Evolutionary conservation across 2,329 filamentous ascomycete species (phyloP).

Genomic region (Fusarium sp.): DNA sequence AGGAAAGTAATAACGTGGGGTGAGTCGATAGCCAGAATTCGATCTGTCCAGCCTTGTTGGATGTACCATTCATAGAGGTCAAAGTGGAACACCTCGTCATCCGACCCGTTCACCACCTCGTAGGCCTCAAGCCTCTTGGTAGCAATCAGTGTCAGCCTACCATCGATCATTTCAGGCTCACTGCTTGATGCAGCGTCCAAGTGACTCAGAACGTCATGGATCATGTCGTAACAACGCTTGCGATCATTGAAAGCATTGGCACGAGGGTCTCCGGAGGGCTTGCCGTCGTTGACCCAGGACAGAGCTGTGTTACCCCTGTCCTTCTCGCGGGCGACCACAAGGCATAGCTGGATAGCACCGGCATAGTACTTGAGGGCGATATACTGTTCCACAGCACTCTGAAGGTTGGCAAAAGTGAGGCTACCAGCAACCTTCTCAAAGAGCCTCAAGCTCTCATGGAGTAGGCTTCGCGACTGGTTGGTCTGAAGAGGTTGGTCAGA

Average conservation of each 20-base stretch:
- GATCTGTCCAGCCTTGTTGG: conserved; percentile 82
- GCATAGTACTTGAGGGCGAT: conserved; percentile 88
- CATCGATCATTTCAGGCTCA: conserved; percentile 80
- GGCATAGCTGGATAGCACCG: conserved; percentile 87
- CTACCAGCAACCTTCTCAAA: conserved; percentile 90
- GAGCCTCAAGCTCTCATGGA: conserved; percentile 88
- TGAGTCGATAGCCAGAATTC: conserved; percentile 85
- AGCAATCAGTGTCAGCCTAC: conserved; percentile 77
- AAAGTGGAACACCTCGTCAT: conserved; percentile 94
- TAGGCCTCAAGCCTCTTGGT: conserved; percentile 90
- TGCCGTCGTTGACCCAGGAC: conserved; percentile 87
- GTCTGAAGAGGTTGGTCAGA: conserved; percentile 80
- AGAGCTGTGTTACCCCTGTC: conserved; percentile 89
- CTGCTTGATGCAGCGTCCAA: conserved; percentile 77
- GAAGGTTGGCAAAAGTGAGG: conserved; percentile 82
- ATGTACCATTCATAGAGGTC: conserved; percentile 99
- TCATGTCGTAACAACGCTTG: conserved; percentile 84
- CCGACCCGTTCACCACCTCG: conserved; percentile 85
- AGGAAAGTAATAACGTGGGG: conserved; percentile 89
- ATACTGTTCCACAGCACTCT: conserved; percentile 82
- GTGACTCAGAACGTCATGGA: conserved; percentile 81
- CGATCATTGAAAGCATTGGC: conserved; percentile 74
- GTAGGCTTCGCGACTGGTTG: conserved; percentile 78
- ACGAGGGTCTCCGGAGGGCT: conserved; percentile 76
- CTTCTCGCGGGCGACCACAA: conserved; percentile 83